These are phyloP conservation scores for Trypethelium eluteriae DNA, from an alignment of 495 filamentous ascomycete genomes.

Conservation along the genomic window DNA sequence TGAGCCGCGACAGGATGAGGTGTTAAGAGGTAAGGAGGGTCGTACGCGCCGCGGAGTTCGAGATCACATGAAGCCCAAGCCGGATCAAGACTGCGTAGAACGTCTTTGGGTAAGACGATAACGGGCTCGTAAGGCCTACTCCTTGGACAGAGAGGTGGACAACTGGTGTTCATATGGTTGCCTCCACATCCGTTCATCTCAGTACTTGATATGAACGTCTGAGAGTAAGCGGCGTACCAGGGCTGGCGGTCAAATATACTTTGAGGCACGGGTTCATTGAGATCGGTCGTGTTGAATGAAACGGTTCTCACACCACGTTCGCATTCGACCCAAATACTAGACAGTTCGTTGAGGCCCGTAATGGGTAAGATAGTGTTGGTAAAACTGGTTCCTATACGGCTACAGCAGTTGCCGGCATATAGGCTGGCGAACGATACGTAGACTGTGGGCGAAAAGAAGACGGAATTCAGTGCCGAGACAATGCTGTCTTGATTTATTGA, in stretches of 20 bases:
- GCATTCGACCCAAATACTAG: neutral
- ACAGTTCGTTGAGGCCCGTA: neutral
- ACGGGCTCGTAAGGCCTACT: neutral
- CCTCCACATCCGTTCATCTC: slow-evolving; percentile 46
- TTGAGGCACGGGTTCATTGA: slow-evolving; percentile 6
- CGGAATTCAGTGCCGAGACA: neutral
- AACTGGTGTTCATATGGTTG: slow-evolving; percentile 37
- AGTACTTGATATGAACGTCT: slow-evolving; percentile 49
- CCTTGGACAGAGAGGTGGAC: neutral
- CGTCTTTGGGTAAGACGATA: neutral
- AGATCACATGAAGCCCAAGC: neutral
- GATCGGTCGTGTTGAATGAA: slow-evolving; percentile 7
- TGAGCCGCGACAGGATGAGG: neutral
- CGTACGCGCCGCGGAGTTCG: neutral
- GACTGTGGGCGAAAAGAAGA: neutral
- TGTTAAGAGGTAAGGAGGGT: neutral
- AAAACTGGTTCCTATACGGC: neutral
- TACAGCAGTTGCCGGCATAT: neutral
- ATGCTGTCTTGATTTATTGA: neutral
- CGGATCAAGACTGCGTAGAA: neutral
- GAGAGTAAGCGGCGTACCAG: neutral
- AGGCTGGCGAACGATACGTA: slow-evolving; percentile 9
- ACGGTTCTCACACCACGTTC: slow-evolving; percentile 31
- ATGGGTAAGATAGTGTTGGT: slow-evolving; percentile 1
- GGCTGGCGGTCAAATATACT: slow-evolving; percentile 7